These are phyloP conservation scores for Trametes polyzona DNA, from an alignment of 1,284 basidiomycete genomes.

Conservation along the genomic window DNA sequence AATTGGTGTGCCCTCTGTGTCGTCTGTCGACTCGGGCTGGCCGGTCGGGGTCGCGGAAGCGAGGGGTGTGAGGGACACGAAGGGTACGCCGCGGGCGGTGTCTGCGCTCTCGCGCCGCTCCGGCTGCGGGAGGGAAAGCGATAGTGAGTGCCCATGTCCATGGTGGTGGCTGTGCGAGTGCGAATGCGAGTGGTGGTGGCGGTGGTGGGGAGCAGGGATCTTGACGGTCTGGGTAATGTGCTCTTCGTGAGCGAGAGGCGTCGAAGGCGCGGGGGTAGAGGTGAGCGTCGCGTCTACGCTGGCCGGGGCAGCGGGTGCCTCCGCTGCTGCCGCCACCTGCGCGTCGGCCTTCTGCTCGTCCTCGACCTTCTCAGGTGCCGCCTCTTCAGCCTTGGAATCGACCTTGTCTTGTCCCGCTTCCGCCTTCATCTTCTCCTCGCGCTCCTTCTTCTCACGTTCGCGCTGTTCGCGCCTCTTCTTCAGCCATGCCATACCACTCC, in stretches of 20 bases:
- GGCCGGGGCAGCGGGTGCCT: constrained; percentile 1
- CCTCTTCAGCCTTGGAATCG: constrained; percentile 22
- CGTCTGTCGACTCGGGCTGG: constrained; percentile 1
- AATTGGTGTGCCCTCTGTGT: background rate
- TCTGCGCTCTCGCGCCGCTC: constrained; percentile 34
- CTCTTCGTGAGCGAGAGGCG: constrained; percentile 17
- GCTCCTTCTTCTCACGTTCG: constrained; percentile 47
- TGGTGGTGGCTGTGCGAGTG: constrained; percentile 20
- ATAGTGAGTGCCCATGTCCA: constrained; percentile 22
- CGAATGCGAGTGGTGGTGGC: constrained; percentile 21
- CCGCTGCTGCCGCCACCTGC: constrained; percentile 1
- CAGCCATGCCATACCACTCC: constrained; percentile 77
- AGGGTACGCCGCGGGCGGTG: constrained; percentile 28
- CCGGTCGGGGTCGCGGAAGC: constrained; percentile 7
- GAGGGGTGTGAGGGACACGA: background rate
- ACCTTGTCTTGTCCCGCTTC: constrained; percentile 29
- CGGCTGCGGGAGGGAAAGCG: constrained; percentile 15
- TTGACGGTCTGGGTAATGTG: constrained; percentile 33
- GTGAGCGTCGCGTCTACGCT: constrained; percentile 8
- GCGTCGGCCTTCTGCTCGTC: constrained; percentile 10
- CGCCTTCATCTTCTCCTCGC: constrained; percentile 41
- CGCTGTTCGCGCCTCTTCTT: constrained; percentile 58
- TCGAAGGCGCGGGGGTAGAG: constrained; percentile 7
- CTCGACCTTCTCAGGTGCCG: constrained; percentile 7
- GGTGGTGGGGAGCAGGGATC: constrained; percentile 28